These are phyloP conservation scores for Nannizziopsis arthrosporioides DNA, from an alignment of 2,329 filamentous ascomycete species.

Conservation along the genomic window DNA sequence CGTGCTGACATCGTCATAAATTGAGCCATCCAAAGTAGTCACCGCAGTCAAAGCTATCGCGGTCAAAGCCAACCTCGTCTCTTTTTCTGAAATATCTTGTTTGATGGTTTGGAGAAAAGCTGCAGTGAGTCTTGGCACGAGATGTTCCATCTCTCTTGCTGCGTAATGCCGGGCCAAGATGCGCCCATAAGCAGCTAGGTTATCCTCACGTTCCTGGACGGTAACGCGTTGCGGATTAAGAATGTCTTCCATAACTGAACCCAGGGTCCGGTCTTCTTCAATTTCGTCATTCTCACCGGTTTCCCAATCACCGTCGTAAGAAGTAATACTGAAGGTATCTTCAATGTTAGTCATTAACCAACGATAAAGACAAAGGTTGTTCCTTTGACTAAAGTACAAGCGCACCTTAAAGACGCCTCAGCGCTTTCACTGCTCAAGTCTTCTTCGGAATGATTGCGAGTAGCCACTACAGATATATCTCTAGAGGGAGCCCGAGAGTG, in stretches of 20 bases:
- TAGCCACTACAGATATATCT: slow-evolving; percentile 41
- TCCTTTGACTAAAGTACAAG: slow-evolving; percentile 10
- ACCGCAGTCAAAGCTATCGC: slow-evolving; percentile 60
- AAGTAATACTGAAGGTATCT: slow-evolving; percentile 41
- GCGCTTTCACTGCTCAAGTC: slow-evolving; percentile 21
- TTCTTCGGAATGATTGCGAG: slow-evolving; percentile 7
- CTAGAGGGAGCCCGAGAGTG: slow-evolving; percentile 44
- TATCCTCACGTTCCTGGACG: slow-evolving; percentile 55
- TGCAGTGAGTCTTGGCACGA: slow-evolving; percentile 50
- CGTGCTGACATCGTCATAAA: slow-evolving; percentile 52
- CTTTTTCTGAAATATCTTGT: slow-evolving; percentile 54
- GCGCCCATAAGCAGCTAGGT: slow-evolving; percentile 50
- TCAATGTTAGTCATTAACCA: slow-evolving; percentile 9
- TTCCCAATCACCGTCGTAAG: slow-evolving; percentile 50
- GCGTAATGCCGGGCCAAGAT: slow-evolving; percentile 59
- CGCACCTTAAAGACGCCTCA: slow-evolving; percentile 34
- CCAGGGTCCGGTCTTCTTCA: slow-evolving; percentile 31
- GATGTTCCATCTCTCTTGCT: slow-evolving; percentile 48
- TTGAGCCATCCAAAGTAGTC: slow-evolving; percentile 51
- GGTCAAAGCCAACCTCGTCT: slow-evolving; percentile 58
- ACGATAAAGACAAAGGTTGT: slow-evolving; percentile 11
- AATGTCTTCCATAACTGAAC: slow-evolving; percentile 58
- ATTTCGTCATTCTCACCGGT: slow-evolving; percentile 35
- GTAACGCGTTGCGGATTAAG: slow-evolving; percentile 69
- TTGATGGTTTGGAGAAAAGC: slow-evolving; percentile 61